Percentiles rank a stretch among this genome's conserved stretches.
Evolutionary conservation across 805 yeast genomes (phyloP).

Genomic region (Candida maris): DNA sequence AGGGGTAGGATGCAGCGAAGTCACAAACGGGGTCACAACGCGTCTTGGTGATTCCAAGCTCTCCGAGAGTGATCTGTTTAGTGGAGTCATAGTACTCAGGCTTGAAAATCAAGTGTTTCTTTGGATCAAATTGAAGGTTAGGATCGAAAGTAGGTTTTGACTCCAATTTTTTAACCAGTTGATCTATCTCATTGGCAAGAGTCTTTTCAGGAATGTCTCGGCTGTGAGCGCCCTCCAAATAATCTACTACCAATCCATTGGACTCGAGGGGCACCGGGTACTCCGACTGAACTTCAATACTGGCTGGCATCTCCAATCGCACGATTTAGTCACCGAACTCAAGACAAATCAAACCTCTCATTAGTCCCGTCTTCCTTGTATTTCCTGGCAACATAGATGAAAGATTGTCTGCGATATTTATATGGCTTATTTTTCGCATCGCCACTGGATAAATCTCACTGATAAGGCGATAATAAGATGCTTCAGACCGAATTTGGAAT

Average conservation of each 20-base stretch:
- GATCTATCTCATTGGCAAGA: constrained; percentile 21
- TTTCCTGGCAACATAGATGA: too few species aligned
- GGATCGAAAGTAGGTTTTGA: constrained; percentile 28
- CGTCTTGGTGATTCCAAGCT: constrained; percentile 33
- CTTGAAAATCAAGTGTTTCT: constrained; percentile 34
- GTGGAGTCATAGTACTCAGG: constrained; percentile 35
- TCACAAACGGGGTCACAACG: constrained; percentile 30
- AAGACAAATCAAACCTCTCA: too few species aligned
- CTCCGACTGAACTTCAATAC: constrained; percentile 11
- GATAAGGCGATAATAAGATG: too few species aligned
- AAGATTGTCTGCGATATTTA: too few species aligned
- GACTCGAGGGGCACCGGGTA: constrained; percentile 20
- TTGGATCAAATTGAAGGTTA: constrained; percentile 34
- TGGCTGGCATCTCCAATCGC: constrained; percentile 16
- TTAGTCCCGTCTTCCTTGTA: too few species aligned
- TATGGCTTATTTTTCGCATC: too few species aligned
- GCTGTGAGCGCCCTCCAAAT: constrained; percentile 15
- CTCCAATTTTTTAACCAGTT: constrained; percentile 17
- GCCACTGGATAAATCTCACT: too few species aligned
- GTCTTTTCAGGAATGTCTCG: constrained; percentile 24
- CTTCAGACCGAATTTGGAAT: too few species aligned
- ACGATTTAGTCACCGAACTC: too few species aligned
- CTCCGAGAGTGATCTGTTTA: constrained; percentile 35
- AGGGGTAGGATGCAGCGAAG: constrained; percentile 49
- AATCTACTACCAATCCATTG: constrained; percentile 19